Evolutionary conservation across 305 asterid genomes (phyloP).

Genomic region (Ajuga reptans): DNA sequence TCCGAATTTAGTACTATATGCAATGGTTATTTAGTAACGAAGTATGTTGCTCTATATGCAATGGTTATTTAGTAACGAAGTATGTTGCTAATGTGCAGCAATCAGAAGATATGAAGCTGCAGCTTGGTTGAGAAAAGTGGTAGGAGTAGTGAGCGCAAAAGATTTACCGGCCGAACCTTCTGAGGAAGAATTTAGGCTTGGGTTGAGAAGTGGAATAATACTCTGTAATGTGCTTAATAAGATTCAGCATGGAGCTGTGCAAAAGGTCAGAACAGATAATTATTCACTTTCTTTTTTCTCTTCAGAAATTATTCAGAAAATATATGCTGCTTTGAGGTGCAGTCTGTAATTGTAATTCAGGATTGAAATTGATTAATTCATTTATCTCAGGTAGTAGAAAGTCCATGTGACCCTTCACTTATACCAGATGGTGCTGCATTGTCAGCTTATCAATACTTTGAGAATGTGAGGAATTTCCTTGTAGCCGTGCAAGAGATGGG

Average conservation of each 20-base stretch:
- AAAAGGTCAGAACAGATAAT: slow-evolving; percentile 41
- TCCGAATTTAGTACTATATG: background rate
- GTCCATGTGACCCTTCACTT: slow-evolving; percentile 59
- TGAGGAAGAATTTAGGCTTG: slow-evolving; percentile 87
- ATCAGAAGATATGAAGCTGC: slow-evolving; percentile 84
- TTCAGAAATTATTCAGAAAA: background rate
- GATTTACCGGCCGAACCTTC: slow-evolving; percentile 95
- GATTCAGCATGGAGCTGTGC: slow-evolving; percentile 79
- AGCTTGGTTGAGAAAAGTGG: slow-evolving; percentile 71
- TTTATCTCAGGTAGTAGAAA: slow-evolving; percentile 67
- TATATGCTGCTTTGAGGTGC: background rate
- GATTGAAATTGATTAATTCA: slow-evolving; percentile 8
- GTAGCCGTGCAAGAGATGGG: slow-evolving; percentile 86
- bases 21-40: too few species aligned
- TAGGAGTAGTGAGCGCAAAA: slow-evolving; percentile 83
- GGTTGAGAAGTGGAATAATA: slow-evolving; percentile 84
- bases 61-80: background rate
- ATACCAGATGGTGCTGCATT: slow-evolving; percentile 89
- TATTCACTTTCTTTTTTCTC: background rate
- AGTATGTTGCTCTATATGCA: too few species aligned
- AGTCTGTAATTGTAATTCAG: background rate
- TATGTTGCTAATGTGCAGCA: slow-evolving; percentile 37
- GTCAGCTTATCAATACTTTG: slow-evolving; percentile 88
- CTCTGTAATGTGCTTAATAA: slow-evolving; percentile 82
- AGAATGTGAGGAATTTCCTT: slow-evolving; percentile 84